These are phyloP conservation scores for Irpex sp. DNA, from an alignment of 1,284 basidiomycete species.

Conservation along the genomic window DNA sequence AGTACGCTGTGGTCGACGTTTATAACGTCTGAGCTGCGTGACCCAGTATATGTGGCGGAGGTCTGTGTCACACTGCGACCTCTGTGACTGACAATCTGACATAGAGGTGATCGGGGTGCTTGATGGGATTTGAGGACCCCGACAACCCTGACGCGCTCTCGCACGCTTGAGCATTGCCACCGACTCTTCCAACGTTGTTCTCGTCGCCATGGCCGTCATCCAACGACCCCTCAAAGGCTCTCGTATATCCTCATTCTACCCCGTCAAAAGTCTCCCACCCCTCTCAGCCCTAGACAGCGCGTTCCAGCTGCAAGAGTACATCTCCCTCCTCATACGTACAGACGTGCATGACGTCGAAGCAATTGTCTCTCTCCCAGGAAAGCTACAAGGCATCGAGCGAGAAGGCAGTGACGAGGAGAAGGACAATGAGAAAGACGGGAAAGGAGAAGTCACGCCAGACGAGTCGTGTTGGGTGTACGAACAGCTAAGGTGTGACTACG, in stretches of 20 bases:
- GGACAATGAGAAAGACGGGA: conserved; percentile 38
- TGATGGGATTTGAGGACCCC: neutral
- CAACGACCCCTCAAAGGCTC: conserved; percentile 71
- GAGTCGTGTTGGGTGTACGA: conserved; percentile 94
- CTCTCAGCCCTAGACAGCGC: conserved; percentile 80
- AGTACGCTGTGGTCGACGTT: conserved; percentile 1
- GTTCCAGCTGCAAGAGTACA: conserved; percentile 94
- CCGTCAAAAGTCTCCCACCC: conserved; percentile 61
- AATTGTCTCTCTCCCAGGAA: conserved; percentile 75
- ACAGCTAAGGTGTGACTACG: conserved; percentile 70
- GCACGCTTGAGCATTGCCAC: no score
- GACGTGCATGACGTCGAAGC: conserved; percentile 87
- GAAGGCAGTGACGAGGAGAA: conserved; percentile 29
- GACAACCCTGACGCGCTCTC: neutral
- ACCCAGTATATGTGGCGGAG: neutral
- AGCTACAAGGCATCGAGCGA: conserved; percentile 11
- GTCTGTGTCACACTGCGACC: neutral
- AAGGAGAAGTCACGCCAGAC: conserved; percentile 60
- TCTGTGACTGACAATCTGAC: neutral
- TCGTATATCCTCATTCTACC: conserved; percentile 74
- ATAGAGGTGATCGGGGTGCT: neutral
- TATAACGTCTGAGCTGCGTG: neutral
- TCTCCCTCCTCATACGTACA: conserved; percentile 79
- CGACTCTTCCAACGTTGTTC: neutral
- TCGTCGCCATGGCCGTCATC: conserved; percentile 28